Percentiles rank a stretch among this genome's conserved stretches.
Conservation (phyloP, 371 early-diverging fungal genomes). For the Apophysomyces trapeziformis region DNA sequence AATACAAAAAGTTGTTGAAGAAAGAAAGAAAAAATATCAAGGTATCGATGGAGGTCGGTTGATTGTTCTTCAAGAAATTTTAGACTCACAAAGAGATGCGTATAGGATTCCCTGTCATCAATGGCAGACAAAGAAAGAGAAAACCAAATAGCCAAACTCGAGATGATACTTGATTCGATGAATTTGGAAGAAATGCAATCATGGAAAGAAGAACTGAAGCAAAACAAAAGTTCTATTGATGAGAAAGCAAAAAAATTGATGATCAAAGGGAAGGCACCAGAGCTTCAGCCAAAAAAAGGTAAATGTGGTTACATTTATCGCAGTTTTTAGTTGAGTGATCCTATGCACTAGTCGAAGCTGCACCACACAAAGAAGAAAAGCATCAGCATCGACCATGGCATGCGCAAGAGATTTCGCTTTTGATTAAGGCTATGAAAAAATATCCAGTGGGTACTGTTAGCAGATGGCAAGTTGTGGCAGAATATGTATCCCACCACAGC, state of each 20-base stretch:
- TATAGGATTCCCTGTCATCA: not conserved
- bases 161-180: not conserved
- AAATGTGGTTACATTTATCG: not conserved
- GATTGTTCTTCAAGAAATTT: not conserved
- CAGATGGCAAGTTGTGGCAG: conserved; percentile 66
- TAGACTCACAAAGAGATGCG: not conserved
- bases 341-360: not conserved
- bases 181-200: conserved; percentile 25
- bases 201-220: conserved; percentile 26
- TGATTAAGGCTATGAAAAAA: conserved; percentile 66
- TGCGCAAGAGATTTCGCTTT: conserved; percentile 53
- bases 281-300: not conserved
- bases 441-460: conserved; percentile 64
- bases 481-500: conserved; percentile 55
- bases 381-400: conserved; percentile 49
- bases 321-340: not conserved
- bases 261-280: conserved; percentile 20
- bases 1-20: not conserved
- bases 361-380: conserved; percentile 30
- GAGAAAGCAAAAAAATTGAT: not conserved
- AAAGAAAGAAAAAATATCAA: not conserved
- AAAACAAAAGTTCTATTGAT: not conserved
- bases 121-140: not conserved
- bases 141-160: not conserved
- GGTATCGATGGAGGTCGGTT: not conserved